A percentile compares a stretch with the other conserved stretches of the same genome.
These are phyloP conservation scores for Aspergillus sp. DNA, from an alignment of 2,329 filamentous ascomycete species.

Conservation along the genomic window DNA sequence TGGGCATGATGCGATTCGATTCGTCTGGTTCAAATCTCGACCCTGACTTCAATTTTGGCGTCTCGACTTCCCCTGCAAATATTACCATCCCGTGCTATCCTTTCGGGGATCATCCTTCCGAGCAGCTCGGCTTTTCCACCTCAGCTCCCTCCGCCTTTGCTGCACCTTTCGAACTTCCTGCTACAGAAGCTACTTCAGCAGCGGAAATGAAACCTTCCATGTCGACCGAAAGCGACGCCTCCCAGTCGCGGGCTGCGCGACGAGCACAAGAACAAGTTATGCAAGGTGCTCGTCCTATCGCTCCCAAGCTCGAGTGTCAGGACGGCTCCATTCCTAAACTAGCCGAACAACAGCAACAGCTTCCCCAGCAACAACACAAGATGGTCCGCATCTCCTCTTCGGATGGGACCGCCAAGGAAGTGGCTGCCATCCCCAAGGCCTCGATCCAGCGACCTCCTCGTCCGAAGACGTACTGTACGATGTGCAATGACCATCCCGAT, in stretches of 20 bases:
- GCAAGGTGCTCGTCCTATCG: conserved; percentile 43
- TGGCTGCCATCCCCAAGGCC: conserved; percentile 47
- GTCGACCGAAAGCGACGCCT: conserved; percentile 41
- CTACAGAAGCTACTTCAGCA: conserved; percentile 34
- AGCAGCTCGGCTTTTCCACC: conserved; percentile 26
- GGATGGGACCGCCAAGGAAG: conserved; percentile 48
- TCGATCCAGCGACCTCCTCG: conserved; percentile 58
- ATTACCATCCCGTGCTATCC: conserved; percentile 1
- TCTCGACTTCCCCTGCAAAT: conserved; percentile 21
- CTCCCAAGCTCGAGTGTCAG: conserved; percentile 37
- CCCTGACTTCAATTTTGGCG: conserved; percentile 19
- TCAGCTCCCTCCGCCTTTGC: conserved; percentile 29
- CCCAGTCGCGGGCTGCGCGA: conserved; percentile 37
- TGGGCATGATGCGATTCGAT: conserved; percentile 40
- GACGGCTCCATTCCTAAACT: conserved; percentile 24
- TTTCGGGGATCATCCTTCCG: conserved; percentile 18
- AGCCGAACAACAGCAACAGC: conserved; percentile 11
- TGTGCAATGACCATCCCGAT: conserved; percentile 63
- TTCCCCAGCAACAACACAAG: conserved; percentile 28
- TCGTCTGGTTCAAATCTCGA: conserved; percentile 32
- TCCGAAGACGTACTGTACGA: conserved; percentile 60
- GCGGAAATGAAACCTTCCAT: conserved; percentile 45
- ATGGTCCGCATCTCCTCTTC: conserved; percentile 46
- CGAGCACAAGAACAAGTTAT: conserved; percentile 43
- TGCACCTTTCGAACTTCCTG: conserved; percentile 27